Percentiles rank a stretch among this genome's conserved stretches.
Evolutionary conservation across 1,139 yeast species (phyloP).

Genomic region (Kodamaea sp.): DNA sequence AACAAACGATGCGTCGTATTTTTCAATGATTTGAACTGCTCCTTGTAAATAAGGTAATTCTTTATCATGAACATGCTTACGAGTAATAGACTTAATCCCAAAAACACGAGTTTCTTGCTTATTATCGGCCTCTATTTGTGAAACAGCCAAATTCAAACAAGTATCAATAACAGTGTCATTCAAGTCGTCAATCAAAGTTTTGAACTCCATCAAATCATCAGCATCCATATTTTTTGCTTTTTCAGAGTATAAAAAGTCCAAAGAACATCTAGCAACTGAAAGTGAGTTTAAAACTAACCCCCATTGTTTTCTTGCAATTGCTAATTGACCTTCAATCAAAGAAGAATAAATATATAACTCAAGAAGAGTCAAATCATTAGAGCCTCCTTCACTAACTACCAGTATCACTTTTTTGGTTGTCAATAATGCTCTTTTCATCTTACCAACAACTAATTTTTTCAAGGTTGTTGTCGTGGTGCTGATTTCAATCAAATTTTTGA

Average conservation of each 20-base stretch:
- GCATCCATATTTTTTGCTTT: slow-evolving; percentile 11
- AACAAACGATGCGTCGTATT: slow-evolving; percentile 41
- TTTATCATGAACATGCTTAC: slow-evolving; percentile 38
- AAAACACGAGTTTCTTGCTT: slow-evolving; percentile 5
- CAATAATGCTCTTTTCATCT: slow-evolving; percentile 60
- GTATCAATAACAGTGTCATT: slow-evolving; percentile 66
- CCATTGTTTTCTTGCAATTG: slow-evolving; percentile 62
- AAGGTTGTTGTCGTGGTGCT: slow-evolving; percentile 37
- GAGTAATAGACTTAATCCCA: slow-evolving; percentile 37
- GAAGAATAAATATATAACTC: slow-evolving; percentile 63
- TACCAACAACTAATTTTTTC: slow-evolving; percentile 56
- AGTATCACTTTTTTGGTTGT: slow-evolving; percentile 43
- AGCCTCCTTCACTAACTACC: slow-evolving; percentile 31
- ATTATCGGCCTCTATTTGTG: slow-evolving; percentile 30
- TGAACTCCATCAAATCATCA: slow-evolving; percentile 25
- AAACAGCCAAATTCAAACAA: slow-evolving; percentile 54
- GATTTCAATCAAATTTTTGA: slow-evolving; percentile 54
- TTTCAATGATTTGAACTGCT: slow-evolving; percentile 36
- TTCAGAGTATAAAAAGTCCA: slow-evolving; percentile 44
- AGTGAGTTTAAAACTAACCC: slow-evolving; percentile 46
- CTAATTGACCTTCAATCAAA: slow-evolving; percentile 56
- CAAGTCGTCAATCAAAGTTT: slow-evolving; percentile 52
- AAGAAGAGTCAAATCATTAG: slow-evolving; percentile 31
- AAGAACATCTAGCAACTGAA: slow-evolving; percentile 59
- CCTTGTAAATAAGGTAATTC: slow-evolving; percentile 32